Evolutionary conservation across 2,329 filamentous ascomycete species (phyloP), one percentile per base, ranked within the genome.

Genomic region (Raffaelea albimanens): DNA sequence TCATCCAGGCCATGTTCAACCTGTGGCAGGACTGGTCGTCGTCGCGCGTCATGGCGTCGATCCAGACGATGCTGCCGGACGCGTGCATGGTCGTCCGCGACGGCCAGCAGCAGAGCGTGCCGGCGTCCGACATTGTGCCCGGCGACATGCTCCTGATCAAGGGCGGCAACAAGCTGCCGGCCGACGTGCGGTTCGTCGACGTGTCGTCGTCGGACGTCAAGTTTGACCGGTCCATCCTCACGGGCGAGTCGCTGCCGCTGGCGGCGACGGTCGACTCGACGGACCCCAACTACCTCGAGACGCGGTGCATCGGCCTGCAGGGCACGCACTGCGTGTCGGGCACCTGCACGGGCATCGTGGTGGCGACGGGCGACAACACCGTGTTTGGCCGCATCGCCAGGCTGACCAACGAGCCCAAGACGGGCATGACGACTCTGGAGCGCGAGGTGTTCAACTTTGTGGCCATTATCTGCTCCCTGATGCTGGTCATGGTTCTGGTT

Each of bases 281-380:
- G 0, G 83, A 88, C 56, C 68, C 74, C 36, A 88, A 88, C 61
- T 87, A 86, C 57, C 76, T 90, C 25, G 85, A 90, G 59, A 89
- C 84, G 3, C 76, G 78, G 45, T 84, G 80, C 56, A 86, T 90
- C 46, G 85, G 84, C 20, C 71, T 90, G 10, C 84, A 88, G 59
- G 85, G 86, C n/a, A 88, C 85, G 0, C 83, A 89, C 57, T 88
- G 84, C 55, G 78, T 85, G 4, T 80, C 80, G 7, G 85, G 85
- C 3, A 80, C 69, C 20, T 81, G 77, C 45, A 68, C 74, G 14
- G 85, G 82, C 18, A 64, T 89, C 10, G 82, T 87, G 2, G 79
- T 90, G 11, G 78, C 80, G 1, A 89, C 81, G 1, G 85, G 84
- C 9, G 82, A 87, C 59, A 69, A 67, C 14, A 88, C 85, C 0